A percentile compares a stretch with the other conserved stretches of the same genome.
phyloP scores from a whole-genome alignment of 164 flowering plant genomes.

The Berberis thunbergii region DNA sequence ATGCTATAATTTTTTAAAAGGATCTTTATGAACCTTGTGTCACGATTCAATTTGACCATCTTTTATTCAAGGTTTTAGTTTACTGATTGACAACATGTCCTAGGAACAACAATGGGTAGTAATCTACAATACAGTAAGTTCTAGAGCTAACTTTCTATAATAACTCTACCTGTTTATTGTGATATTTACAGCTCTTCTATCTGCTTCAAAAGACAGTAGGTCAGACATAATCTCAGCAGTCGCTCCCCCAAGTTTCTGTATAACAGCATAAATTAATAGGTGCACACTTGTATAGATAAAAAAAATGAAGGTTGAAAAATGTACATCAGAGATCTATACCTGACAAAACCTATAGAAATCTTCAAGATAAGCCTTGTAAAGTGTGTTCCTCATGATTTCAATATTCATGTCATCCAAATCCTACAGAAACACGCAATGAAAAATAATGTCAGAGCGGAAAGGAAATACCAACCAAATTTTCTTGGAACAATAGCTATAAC shows the following conservation, averaged over 20 bases:
- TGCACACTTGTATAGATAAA: neutral
- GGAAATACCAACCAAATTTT: neutral
- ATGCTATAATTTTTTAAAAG: no score
- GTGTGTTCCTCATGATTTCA: slow-evolving; percentile 98
- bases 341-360: slow-evolving; percentile 90
- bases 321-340: slow-evolving; percentile 29
- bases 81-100: neutral
- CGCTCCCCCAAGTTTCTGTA: slow-evolving; percentile 94
- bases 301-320: neutral
- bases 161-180: slow-evolving; percentile 71
- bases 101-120: neutral
- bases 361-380: slow-evolving; percentile 97
- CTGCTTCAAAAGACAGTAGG: slow-evolving; percentile 96
- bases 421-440: slow-evolving; percentile 24
- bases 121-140: neutral
- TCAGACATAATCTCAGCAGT: slow-evolving; percentile 98
- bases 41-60: no score
- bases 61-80: no score
- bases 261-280: slow-evolving; percentile 3
- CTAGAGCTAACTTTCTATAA: neutral
- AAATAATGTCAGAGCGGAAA: neutral
- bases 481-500: neutral
- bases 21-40: no score
- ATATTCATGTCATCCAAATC: slow-evolving; percentile 99
- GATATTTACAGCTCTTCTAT: slow-evolving; percentile 94